Base-by-base conservation (phyloP, 208 protist species). In the Strigomonas culicis region DNA sequence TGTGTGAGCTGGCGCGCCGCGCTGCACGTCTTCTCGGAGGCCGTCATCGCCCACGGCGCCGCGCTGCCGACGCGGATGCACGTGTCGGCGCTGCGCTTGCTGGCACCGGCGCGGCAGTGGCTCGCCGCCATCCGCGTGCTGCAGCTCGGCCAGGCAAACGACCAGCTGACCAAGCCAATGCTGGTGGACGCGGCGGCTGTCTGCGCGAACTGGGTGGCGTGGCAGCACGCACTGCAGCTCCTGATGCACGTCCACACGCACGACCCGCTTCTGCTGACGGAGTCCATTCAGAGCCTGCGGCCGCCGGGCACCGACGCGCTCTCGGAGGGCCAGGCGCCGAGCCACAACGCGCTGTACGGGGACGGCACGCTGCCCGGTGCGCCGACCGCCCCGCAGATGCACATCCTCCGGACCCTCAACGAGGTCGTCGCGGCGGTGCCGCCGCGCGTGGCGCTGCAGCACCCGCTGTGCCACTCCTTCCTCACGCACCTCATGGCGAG, bases 401-500 rank as follows among this genome's bases (percentile, higher is more conserved):
- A 91, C 58, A 75, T 83, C 2, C 28, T 91, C 24, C 44, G 36
- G 0, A 74, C 91, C 21, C 49, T 95, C 28, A 86, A 80, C 51
- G 71, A 81, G 41, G 84, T 95, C 0, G 84, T 93, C 1, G 58
- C 72, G 0, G 60, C 59, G 17, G 75, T 84, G 19, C 89, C 89
- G 27, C 66, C 68, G 28, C 22, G 66, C 7, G 75, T 84, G 22
- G 84, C 83, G 4, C 31, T 90, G 52, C 57, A 59, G 24, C 59
- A 84, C 63, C 60, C 70, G 30, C 74, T 95, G 52, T 92, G 86
- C 65, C 50, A 60, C 21, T 93, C 86, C 7, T 93, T 87, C 65
- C 66, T 92, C 21, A 83, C 84, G 25, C 84, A 95, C 60, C 68
- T 95, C 21, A 68, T 78, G 2, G 86, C 83, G 21, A 92, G 86